Percentiles rank a stretch among this genome's conserved stretches.
Evolutionary conservation across 2,329 filamentous ascomycete species (phyloP).

Genomic region (Aspergillus aculeatinus): DNA sequence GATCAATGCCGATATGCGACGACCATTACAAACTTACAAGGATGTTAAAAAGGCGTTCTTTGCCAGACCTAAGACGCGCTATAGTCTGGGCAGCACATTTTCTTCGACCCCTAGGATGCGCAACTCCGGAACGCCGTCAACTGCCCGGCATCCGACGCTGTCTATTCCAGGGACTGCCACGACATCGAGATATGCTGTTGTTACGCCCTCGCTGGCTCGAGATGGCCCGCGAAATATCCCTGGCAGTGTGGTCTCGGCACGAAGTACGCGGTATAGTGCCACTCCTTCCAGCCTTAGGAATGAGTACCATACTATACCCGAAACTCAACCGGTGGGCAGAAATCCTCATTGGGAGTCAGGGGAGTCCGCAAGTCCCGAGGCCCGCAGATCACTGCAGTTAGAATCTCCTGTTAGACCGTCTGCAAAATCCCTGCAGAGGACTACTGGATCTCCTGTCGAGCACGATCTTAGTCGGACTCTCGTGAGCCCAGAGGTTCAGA

Average conservation of each 20-base stretch:
- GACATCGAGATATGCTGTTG: not conserved
- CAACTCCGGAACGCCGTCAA: not conserved
- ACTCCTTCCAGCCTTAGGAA: not conserved
- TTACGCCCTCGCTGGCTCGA: not conserved
- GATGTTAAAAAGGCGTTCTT: constrained; percentile 29
- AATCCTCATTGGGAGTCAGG: not conserved
- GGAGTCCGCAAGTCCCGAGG: not conserved
- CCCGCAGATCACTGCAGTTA: not conserved
- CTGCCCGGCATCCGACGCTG: not conserved
- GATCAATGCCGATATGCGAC: constrained; percentile 43
- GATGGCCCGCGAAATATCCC: not conserved
- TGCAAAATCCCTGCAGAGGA: not conserved
- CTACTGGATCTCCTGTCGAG: not conserved
- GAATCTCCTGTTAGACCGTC: not conserved
- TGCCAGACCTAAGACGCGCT: constrained; percentile 3
- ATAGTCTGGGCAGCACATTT: constrained; percentile 24
- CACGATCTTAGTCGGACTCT: not conserved
- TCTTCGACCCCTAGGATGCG: constrained; percentile 1
- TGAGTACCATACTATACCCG: not conserved
- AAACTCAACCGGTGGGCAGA: not conserved
- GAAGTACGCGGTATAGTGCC: not conserved
- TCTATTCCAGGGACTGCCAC: not conserved
- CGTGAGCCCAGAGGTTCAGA: not conserved
- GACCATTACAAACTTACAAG: constrained; percentile 43
- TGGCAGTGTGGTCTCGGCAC: not conserved